phyloP scores from a whole-genome alignment of 1,284 basidiomycete species.

The Sporisorium scitamineum region DNA sequence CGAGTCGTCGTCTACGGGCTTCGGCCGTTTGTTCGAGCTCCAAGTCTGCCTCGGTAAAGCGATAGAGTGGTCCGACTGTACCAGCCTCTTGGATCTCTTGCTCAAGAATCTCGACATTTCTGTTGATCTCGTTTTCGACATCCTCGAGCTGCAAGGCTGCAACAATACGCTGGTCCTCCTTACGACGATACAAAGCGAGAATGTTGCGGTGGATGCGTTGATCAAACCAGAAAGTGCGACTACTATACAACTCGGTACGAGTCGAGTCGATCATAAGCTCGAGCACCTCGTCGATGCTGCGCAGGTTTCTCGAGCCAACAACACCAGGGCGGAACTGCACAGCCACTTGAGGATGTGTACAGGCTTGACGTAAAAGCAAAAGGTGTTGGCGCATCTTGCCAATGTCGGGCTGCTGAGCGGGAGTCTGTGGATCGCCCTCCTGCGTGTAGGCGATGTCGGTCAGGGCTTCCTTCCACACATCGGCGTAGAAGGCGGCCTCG shows the following conservation, averaged over 20 bases:
- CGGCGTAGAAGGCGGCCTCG: slow-evolving; percentile 63
- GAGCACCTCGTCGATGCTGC: slow-evolving; percentile 65
- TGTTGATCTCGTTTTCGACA: slow-evolving; percentile 37
- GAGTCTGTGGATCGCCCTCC: slow-evolving; percentile 41
- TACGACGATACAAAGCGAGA: slow-evolving; percentile 54
- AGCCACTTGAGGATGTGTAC: slow-evolving; percentile 65
- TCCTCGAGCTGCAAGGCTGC: slow-evolving; percentile 38
- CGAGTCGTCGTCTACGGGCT: slow-evolving; percentile 13
- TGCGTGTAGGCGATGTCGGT: slow-evolving; percentile 36
- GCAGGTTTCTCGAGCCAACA: slow-evolving; percentile 50
- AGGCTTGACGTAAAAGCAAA: slow-evolving; percentile 61
- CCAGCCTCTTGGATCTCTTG: slow-evolving; percentile 36
- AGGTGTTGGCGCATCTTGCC: slow-evolving; percentile 54
- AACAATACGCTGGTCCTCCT: slow-evolving; percentile 38
- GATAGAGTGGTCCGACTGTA: slow-evolving; percentile 48
- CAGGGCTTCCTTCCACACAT: slow-evolving; percentile 54
- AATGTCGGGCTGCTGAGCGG: slow-evolving; percentile 44
- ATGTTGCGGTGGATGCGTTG: slow-evolving; percentile 54
- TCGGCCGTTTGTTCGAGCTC: slow-evolving; percentile 31
- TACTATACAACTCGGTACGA: slow-evolving; percentile 39
- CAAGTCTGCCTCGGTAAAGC: slow-evolving; percentile 41
- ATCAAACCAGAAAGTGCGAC: slow-evolving; percentile 30
- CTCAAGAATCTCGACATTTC: slow-evolving; percentile 30
- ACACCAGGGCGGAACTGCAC: slow-evolving; percentile 41
- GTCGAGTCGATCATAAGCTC: slow-evolving; percentile 62